phyloP scores from a whole-genome alignment of 352 stramenopile species.

The Globisporangium echinulatum region DNA sequence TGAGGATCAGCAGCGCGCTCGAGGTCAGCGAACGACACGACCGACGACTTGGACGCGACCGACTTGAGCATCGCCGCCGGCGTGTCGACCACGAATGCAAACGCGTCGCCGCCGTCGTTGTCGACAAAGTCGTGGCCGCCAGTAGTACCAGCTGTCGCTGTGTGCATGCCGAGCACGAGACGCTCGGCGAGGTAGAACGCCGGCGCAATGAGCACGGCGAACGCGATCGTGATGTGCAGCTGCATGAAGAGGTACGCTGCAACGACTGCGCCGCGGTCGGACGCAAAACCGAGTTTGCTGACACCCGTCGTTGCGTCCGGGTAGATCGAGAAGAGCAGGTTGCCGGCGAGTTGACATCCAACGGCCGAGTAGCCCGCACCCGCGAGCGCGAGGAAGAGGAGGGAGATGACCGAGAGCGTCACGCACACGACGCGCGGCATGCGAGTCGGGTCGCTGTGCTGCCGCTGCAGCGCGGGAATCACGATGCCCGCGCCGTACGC shows the following conservation, averaged over 20 bases:
- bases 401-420: background rate
- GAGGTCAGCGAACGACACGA: background rate
- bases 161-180: conserved; percentile 40
- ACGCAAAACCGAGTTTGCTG: conserved; percentile 35
- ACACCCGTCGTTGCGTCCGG: background rate
- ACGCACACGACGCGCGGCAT: background rate
- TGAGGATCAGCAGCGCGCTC: background rate
- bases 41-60: background rate
- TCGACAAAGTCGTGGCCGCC: background rate
- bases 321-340: background rate
- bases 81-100: background rate
- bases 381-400: background rate
- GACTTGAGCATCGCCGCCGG: background rate
- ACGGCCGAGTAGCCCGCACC: background rate
- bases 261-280: conserved; percentile 32
- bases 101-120: background rate
- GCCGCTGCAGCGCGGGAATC: background rate
- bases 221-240: conserved; percentile 22
- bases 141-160: too few species aligned
- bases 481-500: background rate
- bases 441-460: background rate
- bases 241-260: conserved; percentile 50
- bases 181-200: conserved; percentile 23
- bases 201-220: background rate
- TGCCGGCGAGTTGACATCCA: background rate